A percentile compares a stretch with the other conserved stretches of the same genome.
Conservation (phyloP, 2,329 filamentous ascomycete species). For the Ophiostoma sp. region DNA sequence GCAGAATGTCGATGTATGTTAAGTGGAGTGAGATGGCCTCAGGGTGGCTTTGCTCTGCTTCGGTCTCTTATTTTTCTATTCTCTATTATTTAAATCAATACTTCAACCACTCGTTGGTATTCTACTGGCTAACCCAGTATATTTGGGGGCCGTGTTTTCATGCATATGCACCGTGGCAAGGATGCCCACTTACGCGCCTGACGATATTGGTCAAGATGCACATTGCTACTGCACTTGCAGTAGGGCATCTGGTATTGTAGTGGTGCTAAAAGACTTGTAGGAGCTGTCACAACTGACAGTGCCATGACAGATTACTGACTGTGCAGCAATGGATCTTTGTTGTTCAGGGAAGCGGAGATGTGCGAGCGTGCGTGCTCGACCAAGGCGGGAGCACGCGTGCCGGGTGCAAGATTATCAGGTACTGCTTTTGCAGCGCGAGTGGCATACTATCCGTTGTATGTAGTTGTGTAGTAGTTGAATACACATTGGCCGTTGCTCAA, state of each 20-base stretch:
- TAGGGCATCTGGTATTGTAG: not conserved
- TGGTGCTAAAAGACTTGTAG: not conserved
- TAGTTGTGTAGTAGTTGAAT: not conserved
- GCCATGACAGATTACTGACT: not conserved
- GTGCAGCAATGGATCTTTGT: not conserved
- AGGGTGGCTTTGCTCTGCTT: not conserved
- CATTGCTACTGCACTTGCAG: too few species aligned
- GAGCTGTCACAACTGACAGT: not conserved
- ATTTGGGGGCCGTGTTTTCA: not conserved
- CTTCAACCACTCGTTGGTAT: not conserved
- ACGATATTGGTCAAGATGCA: not conserved
- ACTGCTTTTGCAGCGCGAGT: not conserved
- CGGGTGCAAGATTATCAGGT: slow-evolving; percentile 2
- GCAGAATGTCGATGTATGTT: not conserved
- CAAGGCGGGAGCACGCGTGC: not conserved
- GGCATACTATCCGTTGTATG: too few species aligned
- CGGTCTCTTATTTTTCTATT: not conserved
- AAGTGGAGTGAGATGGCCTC: not conserved
- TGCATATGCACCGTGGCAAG: not conserved
- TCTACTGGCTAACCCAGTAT: too few species aligned
- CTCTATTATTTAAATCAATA: not conserved
- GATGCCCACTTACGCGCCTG: not conserved
- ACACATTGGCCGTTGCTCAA: not conserved
- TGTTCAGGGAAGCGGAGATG: not conserved
- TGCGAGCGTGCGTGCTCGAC: not conserved